Evolutionary conservation across 306 rosid genomes (phyloP), one percentile per base, ranked within the genome.

Genomic region (Biancaea sappan): DNA sequence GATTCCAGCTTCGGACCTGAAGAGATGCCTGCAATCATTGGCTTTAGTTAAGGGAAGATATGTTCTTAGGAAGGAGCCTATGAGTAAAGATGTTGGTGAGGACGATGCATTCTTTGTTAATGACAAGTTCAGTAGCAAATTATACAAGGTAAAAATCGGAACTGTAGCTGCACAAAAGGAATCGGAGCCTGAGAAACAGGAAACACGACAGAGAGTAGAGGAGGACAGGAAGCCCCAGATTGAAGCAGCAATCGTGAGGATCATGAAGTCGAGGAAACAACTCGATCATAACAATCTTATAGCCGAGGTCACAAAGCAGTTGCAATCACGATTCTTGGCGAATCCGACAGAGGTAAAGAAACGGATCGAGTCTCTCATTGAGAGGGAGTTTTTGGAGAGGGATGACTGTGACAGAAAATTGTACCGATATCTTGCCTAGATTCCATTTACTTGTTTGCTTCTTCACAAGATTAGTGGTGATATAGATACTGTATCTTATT

Each of bases 11-110:
- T 48, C 86, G 13, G 96, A 93, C 77, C 78, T 93, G 77, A 90
- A 90, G 83, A 85, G 96, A 79, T 93, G 93, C 81, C 79, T 93
- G 71, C 98, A 93, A 76, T 90, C 98, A 3, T 62, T 93, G 79
- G 96, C 98, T 31, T 88, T 90, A 53, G 93, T 93, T 72, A 90
- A 88, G 89, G 96, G 93, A 47, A 87, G 87, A 82, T 88, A 90
- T 77, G 96, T 90, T 28, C 96, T 93, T 14, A 84, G 83, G 74
- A 93, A 88, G 66, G 98, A 86, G 77, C 98, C 98, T 0, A 86
- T 88, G 96, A 86, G 91, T 66, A 93, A 88, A 78, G 98, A 93
- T 73, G 85, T 93, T 35, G 86, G 77, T 4, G 93, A 88, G 84
- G 91, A 90, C 1, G 96, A 93, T 69, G 78, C 84, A 2, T 87